A percentile compares a stretch with the other conserved stretches of the same genome.
Conservation (phyloP, 371 early-diverging fungal genomes). For the Coemansia sp. region DNA sequence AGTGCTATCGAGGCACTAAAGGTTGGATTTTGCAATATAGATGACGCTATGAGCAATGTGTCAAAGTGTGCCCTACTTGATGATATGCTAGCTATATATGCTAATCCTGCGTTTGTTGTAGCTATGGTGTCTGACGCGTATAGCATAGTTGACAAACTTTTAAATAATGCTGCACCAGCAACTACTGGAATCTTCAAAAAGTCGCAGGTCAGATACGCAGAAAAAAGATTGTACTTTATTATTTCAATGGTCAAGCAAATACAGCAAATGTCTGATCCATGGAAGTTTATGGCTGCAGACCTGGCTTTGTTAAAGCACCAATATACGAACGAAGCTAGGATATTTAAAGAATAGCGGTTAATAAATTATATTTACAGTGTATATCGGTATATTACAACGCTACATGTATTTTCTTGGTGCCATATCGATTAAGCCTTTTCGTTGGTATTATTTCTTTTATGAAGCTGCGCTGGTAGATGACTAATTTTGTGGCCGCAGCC, state of each 20-base stretch:
- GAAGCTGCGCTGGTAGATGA: too few species aligned
- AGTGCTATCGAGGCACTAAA: conserved; percentile 35
- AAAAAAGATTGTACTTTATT: conserved; percentile 32
- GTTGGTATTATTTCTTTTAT: too few species aligned
- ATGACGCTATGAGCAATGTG: conserved; percentile 11
- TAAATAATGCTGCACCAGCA: background rate
- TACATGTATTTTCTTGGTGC: conserved; percentile 14
- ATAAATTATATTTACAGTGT: too few species aligned
- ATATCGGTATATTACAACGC: background rate
- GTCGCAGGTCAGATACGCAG: conserved; percentile 10
- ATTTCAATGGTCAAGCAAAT: conserved; percentile 35
- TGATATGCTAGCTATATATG: conserved; percentile 26
- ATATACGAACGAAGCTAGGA: conserved; percentile 22
- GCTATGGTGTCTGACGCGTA: conserved; percentile 39
- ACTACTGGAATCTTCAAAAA: background rate
- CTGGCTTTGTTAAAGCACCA: conserved; percentile 30
- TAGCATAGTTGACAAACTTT: conserved; percentile 6
- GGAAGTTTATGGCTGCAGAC: conserved; percentile 43
- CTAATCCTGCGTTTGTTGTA: conserved; percentile 12
- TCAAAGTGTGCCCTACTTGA: conserved; percentile 22
- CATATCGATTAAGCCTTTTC: background rate
- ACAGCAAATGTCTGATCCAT: conserved; percentile 20
- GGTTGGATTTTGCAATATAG: conserved; percentile 22
- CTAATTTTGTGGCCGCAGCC: too few species aligned
- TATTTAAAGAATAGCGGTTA: too few species aligned